These are phyloP conservation scores for Pseudogymnoascus sp. DNA, from an alignment of 2,329 filamentous ascomycete genomes.

Conservation along the genomic window DNA sequence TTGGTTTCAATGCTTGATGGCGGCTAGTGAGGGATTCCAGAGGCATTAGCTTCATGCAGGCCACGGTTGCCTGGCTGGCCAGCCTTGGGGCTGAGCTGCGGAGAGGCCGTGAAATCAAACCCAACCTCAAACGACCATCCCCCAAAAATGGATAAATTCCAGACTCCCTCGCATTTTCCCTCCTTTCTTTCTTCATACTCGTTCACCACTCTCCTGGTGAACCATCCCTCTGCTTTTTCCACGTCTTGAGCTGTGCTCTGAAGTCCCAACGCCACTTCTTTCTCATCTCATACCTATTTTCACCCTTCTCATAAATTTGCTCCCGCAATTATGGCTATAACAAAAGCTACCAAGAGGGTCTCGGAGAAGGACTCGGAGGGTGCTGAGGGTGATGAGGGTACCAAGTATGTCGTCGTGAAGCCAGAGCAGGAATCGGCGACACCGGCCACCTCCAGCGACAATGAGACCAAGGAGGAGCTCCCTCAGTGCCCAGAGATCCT, in stretches of 20 bases:
- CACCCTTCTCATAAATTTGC: neutral
- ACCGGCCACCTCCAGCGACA: slow-evolving; percentile 13
- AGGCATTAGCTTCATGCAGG: neutral
- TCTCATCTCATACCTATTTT: neutral
- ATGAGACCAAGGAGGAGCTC: slow-evolving; percentile 13
- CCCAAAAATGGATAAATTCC: neutral
- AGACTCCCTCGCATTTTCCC: neutral
- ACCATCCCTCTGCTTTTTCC: neutral
- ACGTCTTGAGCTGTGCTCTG: slow-evolving; percentile 3
- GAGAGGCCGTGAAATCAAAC: slow-evolving; percentile 6
- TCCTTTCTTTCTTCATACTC: neutral
- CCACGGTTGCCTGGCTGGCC: slow-evolving; percentile 4
- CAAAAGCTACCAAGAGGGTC: neutral
- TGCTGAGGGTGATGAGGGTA: slow-evolving; percentile 14
- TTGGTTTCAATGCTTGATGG: neutral
- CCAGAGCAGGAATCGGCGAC: slow-evolving; percentile 12
- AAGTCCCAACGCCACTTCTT: neutral
- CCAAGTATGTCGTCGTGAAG: slow-evolving; percentile 18
- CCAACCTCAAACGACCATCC: neutral
- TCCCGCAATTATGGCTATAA: slow-evolving; percentile 12
- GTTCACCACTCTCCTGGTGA: neutral
- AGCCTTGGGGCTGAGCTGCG: slow-evolving; percentile 4
- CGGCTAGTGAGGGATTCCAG: neutral
- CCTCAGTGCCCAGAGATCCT: slow-evolving; percentile 18
- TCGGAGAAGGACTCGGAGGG: neutral